Evolutionary conservation across 441 rosid genomes (phyloP).

Genomic region (Syzygium syzygioides): DNA sequence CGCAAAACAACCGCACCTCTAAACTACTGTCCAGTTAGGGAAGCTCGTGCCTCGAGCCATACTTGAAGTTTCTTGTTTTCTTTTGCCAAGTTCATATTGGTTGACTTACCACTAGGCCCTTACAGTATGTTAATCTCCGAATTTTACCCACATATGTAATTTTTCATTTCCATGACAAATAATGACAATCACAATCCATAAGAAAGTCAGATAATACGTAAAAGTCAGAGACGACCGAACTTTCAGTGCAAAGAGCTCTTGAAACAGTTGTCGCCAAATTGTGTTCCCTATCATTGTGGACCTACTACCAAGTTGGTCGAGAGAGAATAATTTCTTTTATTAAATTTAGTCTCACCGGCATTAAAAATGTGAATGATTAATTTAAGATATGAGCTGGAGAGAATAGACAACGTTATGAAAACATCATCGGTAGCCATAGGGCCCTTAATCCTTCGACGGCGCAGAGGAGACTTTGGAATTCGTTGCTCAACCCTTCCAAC

Average conservation of each 20-base stretch:
- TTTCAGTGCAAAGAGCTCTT: background rate
- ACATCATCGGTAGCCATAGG: background rate
- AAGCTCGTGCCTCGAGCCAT: background rate
- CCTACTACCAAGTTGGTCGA: background rate
- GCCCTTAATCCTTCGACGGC: background rate
- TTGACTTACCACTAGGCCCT: background rate
- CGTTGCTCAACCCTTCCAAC: background rate
- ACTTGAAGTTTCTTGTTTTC: background rate
- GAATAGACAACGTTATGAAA: background rate
- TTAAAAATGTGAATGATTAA: background rate
- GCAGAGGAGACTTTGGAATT: background rate
- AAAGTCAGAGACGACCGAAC: background rate
- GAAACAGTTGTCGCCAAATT: background rate
- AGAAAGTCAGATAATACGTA: background rate
- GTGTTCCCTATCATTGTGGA: too few relatives aligned
- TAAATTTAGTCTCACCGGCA: background rate
- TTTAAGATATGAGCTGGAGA: background rate
- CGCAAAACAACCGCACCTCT: fast-evolving
- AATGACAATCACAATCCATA: background rate
- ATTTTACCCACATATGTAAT: too few relatives aligned
- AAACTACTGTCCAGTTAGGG: background rate
- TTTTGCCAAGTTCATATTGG: background rate
- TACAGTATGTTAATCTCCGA: background rate
- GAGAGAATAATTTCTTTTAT: background rate
- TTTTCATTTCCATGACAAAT: background rate